These are phyloP conservation scores for Collybia sp. DNA, from an alignment of 768 basidiomycete genomes.

Conservation along the genomic window DNA sequence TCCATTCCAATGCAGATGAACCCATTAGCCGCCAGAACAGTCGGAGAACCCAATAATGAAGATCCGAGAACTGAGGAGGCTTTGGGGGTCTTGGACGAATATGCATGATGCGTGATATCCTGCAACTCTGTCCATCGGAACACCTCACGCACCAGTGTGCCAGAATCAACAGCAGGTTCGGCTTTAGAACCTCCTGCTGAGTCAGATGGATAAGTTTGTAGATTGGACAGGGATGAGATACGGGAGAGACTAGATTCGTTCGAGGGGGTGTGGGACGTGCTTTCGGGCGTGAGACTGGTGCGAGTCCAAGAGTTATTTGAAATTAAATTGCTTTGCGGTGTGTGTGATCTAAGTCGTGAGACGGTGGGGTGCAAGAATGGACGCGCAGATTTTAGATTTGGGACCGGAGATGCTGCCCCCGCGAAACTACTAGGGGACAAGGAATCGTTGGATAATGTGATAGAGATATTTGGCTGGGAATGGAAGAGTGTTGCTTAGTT, in stretches of 20 bases:
- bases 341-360: constrained; percentile 73
- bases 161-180: constrained; percentile 11
- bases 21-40: constrained; percentile 80
- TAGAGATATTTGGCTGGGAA: constrained; percentile 6
- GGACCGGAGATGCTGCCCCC: constrained; percentile 25
- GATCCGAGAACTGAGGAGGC: constrained; percentile 59
- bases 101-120: constrained; percentile 53
- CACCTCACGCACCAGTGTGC: constrained; percentile 42
- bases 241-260: constrained; percentile 71
- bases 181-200: constrained; percentile 10
- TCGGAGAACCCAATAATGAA: constrained; percentile 60
- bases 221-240: constrained; percentile 55
- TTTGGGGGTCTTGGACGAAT: constrained; percentile 48
- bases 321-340: constrained; percentile 39
- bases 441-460: constrained; percentile 4
- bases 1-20: constrained; percentile 87
- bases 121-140: constrained; percentile 76
- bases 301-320: constrained; percentile 38
- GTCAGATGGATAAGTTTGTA: constrained; percentile 24
- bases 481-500: constrained; percentile 17
- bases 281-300: constrained; percentile 39
- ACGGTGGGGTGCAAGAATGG: constrained; percentile 71
- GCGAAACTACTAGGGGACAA: constrained; percentile 18
- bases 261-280: constrained; percentile 51
- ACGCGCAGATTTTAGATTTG: constrained; percentile 33